Percentiles rank a stretch among this genome's conserved stretches.
These are phyloP conservation scores for Tausonia pullulans DNA, from an alignment of 1,284 basidiomycete genomes.

Conservation along the genomic window DNA sequence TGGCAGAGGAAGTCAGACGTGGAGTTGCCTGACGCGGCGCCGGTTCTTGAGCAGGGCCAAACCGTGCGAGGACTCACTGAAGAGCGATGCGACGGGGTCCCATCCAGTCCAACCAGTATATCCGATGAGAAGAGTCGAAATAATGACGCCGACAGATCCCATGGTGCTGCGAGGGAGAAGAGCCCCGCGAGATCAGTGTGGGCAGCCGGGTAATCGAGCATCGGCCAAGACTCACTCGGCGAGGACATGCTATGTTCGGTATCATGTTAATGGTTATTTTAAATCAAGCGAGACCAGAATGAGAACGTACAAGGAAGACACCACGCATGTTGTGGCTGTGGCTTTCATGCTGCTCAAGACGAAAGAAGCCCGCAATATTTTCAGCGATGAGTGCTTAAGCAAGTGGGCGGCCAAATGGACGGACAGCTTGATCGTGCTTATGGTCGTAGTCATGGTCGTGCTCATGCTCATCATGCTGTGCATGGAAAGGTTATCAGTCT, in stretches of 20 bases:
- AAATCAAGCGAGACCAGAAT: too few relatives aligned
- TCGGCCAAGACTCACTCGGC: constrained; percentile 19
- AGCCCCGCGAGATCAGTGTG: background rate
- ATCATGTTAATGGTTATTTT: background rate
- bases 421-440: constrained; percentile 27
- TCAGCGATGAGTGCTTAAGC: constrained; percentile 14
- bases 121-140: constrained; percentile 90
- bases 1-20: too few relatives aligned
- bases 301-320: constrained; percentile 71
- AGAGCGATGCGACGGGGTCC: constrained; percentile 93
- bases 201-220: background rate
- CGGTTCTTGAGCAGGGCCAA: too few relatives aligned
- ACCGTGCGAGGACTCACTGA: constrained; percentile 39
- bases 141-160: constrained; percentile 95
- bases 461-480: constrained; percentile 20
- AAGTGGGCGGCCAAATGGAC: background rate
- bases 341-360: constrained; percentile 34
- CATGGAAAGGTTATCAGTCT: too few relatives aligned
- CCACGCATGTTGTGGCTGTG: constrained; percentile 99
- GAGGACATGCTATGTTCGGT: background rate
- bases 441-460: constrained; percentile 27
- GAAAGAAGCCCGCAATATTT: background rate
- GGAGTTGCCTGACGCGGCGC: too few relatives aligned
- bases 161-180: constrained; percentile 28
- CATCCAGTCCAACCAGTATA: constrained; percentile 99